Evolutionary conservation across 495 filamentous ascomycete genomes (phyloP).

Genomic region (Penicillium pulvis): DNA sequence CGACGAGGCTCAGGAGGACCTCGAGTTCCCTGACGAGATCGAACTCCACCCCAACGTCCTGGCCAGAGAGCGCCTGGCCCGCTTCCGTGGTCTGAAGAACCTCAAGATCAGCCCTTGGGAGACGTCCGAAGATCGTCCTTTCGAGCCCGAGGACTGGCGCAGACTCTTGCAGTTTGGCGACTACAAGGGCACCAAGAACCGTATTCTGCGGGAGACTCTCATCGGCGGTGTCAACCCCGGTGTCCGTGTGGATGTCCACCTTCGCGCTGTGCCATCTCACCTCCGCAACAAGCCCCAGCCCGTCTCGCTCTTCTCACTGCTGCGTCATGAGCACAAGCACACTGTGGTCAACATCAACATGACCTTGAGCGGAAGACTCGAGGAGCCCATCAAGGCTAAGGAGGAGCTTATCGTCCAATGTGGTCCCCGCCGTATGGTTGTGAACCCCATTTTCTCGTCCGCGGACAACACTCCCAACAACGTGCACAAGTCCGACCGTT

Average conservation of each 20-base stretch:
- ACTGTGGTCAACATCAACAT: conserved; percentile 86
- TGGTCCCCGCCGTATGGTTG: conserved; percentile 78
- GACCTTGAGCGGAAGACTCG: conserved; percentile 70
- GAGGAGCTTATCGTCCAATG: conserved; percentile 86
- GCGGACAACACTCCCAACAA: conserved; percentile 85
- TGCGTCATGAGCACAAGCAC: conserved; percentile 92
- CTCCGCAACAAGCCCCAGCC: conserved; percentile 61
- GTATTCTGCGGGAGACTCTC: conserved; percentile 74
- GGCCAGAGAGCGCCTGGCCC: conserved; percentile 79
- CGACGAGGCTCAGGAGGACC: conserved; percentile 81
- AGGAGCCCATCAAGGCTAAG: conserved; percentile 81
- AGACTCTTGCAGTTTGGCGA: conserved; percentile 80
- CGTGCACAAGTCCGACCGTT: conserved; percentile 95
- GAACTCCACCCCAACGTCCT: conserved; percentile 87
- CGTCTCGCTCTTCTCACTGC: conserved; percentile 74
- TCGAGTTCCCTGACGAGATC: conserved; percentile 96
- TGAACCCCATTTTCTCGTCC: conserved; percentile 89
- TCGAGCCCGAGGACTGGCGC: conserved; percentile 87
- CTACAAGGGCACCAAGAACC: conserved; percentile 77
- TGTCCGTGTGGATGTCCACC: conserved; percentile 75
- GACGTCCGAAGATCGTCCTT: conserved; percentile 77
- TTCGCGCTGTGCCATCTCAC: conserved; percentile 68
- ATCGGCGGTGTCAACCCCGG: conserved; percentile 83
- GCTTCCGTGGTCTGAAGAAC: conserved; percentile 89
- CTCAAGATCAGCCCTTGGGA: conserved; percentile 85